Base-by-base conservation (phyloP, 2,329 filamentous ascomycete species). In the Hymenoscyphus albidus region DNA sequence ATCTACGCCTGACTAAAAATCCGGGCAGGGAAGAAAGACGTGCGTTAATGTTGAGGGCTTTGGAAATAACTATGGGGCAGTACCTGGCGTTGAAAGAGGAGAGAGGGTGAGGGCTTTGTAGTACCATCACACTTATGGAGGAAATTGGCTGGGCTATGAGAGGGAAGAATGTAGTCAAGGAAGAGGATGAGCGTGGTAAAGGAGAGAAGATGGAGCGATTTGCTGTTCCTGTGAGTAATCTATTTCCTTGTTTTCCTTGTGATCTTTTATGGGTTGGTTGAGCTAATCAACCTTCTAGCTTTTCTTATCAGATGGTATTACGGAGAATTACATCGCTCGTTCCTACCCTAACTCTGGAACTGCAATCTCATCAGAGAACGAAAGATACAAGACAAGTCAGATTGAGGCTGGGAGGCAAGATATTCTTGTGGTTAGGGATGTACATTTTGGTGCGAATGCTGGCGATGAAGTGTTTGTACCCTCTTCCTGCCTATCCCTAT, bases 301-400 rank as follows among this genome's bases (percentile, higher is more conserved):
- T 55, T 65, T 71, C 40, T 64, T 70, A 22, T 70, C 68, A 44
- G 70, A 71, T 18, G 70, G 70, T n/a, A 58, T 69, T 54, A 67
- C 62, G 32, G 70, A 71, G 44, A 38, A 62, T 32, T 70, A 70
- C 44, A 71, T 71, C 40, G 61, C 58, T 0, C 64, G 65, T 22
- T 22, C 55, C 4, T 71, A 70, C 59, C 48, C 44, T 10, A 35
- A 35, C 35, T 5, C 35, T 35, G 6, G 35, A 35, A 10, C 1
- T 5, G 5, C 5, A 35, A 35, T 35, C 5, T 35, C 5, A 35
- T 35, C 9, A 6, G 9, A 35, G 35, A 35, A 10, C 5, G 9
- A 10, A 35, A 7, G 35, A 13, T 1, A 54, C 10, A 3, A 7
- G 4, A 13, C 1, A 6, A 6, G 7, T 51, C n/a, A 12, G 22